Evolutionary conservation across 345 rosid genomes (phyloP).

Genomic region (Sonneratia caseolaris): DNA sequence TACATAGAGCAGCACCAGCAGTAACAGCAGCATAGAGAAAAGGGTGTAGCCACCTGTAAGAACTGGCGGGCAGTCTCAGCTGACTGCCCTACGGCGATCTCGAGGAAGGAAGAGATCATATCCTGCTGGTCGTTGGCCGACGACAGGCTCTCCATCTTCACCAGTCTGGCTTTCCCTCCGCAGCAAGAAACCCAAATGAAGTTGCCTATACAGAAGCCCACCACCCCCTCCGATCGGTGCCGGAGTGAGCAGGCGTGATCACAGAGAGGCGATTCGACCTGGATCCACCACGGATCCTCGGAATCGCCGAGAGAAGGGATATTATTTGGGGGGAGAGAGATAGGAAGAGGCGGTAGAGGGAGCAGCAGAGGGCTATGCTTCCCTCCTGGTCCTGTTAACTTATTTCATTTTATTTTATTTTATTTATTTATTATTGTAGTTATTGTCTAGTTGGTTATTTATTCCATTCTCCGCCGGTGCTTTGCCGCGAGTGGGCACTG

Average conservation of each 20-base stretch:
- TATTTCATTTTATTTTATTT: too few relatives aligned
- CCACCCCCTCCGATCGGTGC: neutral
- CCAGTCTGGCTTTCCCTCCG: neutral
- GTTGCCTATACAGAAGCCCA: neutral
- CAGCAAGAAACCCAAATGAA: constrained; percentile 8
- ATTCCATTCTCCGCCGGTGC: too few relatives aligned
- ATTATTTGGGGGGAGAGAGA: too few relatives aligned
- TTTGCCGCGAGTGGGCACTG: too few relatives aligned
- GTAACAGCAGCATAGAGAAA: neutral
- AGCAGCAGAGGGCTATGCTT: neutral
- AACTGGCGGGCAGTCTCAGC: constrained; percentile 81
- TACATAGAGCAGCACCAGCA: neutral
- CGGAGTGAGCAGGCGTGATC: neutral
- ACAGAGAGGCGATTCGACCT: neutral
- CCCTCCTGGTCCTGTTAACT: neutral
- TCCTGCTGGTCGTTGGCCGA: constrained; percentile 55
- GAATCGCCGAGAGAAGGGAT: neutral
- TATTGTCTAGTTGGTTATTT: too few relatives aligned
- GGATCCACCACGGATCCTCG: neutral
- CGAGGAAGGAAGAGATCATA: constrained; percentile 88
- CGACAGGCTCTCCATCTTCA: constrained; percentile 31
- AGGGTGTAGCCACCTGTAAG: constrained; percentile 46
- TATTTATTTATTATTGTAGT: too few relatives aligned
- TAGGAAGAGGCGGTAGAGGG: neutral
- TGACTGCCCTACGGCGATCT: constrained; percentile 94